Percentiles rank a stretch among this genome's conserved stretches.
phyloP scores from a whole-genome alignment of 345 rosid genomes.

The Hibiscus trionum region DNA sequence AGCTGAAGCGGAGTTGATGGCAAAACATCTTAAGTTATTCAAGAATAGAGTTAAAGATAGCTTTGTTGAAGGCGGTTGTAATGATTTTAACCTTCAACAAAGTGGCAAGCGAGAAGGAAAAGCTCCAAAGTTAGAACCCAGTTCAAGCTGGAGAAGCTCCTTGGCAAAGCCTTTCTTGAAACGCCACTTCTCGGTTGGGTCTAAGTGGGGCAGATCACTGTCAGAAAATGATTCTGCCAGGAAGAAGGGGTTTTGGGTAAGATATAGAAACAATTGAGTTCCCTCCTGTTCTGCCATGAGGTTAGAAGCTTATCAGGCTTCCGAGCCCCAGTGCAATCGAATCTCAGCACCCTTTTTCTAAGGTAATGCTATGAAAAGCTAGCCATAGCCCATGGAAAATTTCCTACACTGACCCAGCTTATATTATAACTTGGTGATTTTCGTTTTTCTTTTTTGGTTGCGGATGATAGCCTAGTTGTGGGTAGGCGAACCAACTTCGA shows the following conservation, averaged over 20 bases:
- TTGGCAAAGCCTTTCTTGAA: slow-evolving; percentile 60
- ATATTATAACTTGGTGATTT: not conserved
- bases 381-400: not conserved
- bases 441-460: not conserved
- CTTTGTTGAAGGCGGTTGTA: slow-evolving; percentile 45
- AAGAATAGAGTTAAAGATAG: slow-evolving; percentile 71
- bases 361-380: not conserved
- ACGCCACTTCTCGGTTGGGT: slow-evolving; percentile 58
- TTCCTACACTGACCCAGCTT: not conserved
- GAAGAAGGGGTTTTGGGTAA: slow-evolving; percentile 74
- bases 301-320: not conserved
- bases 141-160: slow-evolving; percentile 50
- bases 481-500: not conserved
- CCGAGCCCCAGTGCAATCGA: not conserved
- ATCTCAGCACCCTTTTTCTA: not conserved
- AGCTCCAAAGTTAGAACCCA: slow-evolving; percentile 42
- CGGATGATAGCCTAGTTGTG: not conserved
- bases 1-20: slow-evolving; percentile 51
- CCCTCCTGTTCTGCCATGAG: not conserved
- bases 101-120: slow-evolving; percentile 31
- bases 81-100: slow-evolving; percentile 35
- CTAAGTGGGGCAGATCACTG: slow-evolving; percentile 58
- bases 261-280: slow-evolving; percentile 46
- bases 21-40: slow-evolving; percentile 49
- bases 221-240: slow-evolving; percentile 44